These are phyloP conservation scores for Suhomyces vadensis DNA, from an alignment of 805 yeast species.

Conservation along the genomic window DNA sequence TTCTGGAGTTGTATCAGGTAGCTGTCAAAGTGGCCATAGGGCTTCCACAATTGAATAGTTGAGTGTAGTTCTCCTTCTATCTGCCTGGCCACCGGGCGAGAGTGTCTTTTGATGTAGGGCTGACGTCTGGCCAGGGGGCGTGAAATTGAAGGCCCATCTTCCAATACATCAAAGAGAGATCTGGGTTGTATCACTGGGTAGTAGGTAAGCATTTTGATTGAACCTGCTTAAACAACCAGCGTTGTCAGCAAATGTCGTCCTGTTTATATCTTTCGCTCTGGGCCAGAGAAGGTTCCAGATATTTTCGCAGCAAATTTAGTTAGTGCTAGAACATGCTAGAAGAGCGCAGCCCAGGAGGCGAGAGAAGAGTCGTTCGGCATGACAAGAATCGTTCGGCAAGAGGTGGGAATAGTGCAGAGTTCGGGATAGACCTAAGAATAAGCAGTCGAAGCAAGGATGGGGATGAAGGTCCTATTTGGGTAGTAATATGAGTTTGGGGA, in stretches of 20 bases:
- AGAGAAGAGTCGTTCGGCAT: not conserved
- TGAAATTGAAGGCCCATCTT: not conserved
- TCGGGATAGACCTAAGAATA: too few species aligned
- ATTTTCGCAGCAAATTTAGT: constrained; percentile 1
- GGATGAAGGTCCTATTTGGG: too few species aligned
- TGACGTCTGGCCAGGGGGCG: not conserved
- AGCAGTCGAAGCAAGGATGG: too few species aligned
- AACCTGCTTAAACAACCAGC: too few species aligned
- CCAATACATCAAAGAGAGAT: not conserved
- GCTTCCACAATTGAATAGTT: constrained; percentile 22
- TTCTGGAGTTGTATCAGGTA: constrained; percentile 22
- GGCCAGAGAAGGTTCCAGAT: constrained; percentile 3
- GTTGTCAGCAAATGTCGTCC: not conserved
- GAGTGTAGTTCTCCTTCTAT: constrained; percentile 18
- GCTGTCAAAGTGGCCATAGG: constrained; percentile 18
- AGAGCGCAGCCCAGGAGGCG: not conserved
- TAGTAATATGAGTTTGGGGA: too few species aligned
- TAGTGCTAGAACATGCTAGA: constrained; percentile 5
- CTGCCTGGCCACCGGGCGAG: constrained; percentile 13
- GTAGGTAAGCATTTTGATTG: constrained; percentile 2
- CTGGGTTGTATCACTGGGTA: not conserved
- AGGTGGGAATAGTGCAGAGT: too few species aligned
- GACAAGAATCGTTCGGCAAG: too few species aligned
- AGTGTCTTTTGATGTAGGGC: not conserved
- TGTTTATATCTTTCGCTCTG: not conserved